Evolutionary conservation across 306 rosid genomes (phyloP), one percentile per base, ranked within the genome.

Genomic region (Cicer yamashitae): DNA sequence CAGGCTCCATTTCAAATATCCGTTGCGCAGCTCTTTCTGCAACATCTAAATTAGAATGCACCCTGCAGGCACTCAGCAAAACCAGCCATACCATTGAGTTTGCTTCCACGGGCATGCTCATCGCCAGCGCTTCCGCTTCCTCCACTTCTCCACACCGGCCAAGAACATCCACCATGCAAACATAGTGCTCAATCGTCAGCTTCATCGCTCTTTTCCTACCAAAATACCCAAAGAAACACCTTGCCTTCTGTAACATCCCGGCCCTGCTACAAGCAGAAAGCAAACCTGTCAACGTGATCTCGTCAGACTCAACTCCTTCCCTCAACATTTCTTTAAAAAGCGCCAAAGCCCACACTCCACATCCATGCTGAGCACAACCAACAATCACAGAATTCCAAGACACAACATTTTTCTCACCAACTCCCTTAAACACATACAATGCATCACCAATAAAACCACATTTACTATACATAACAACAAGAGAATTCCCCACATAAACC

Each of bases 181-280:
- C 77, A 72, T 87, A 87, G 84, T 93, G 98, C 84, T 91, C 93
- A n/a, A 69, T 62, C 50, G 84, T 89, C 79, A 91, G 79, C 71
- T 71, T 77, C 53, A 67, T 60, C 9, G 73, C 51, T 25, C 81
- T 79, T 41, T 56, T 73, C 81, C 57, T 51, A 22, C 82, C 78
- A 57, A 91, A 87, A 74, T 82, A 80, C 58, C 75, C 74, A 71
- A 89, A 89, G 78, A 91, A 81, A 77, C 82, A 48, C 84, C 87
- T 87, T 37, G 93, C 97, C 66, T 93, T 93, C 61, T 81, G 89
- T 65, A 87, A 79, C 97, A 91, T 89, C 76, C 92, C 91, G 0
- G 91, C 84, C 59, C 80, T 96, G 81, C 96, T 88, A 81, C 98
- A 93, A 7, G 96, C 91, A 66, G 93, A 89, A 50, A 93, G 96